These are phyloP conservation scores for Rhizophora mangle DNA, from an alignment of 345 rosid species.

Conservation along the genomic window DNA sequence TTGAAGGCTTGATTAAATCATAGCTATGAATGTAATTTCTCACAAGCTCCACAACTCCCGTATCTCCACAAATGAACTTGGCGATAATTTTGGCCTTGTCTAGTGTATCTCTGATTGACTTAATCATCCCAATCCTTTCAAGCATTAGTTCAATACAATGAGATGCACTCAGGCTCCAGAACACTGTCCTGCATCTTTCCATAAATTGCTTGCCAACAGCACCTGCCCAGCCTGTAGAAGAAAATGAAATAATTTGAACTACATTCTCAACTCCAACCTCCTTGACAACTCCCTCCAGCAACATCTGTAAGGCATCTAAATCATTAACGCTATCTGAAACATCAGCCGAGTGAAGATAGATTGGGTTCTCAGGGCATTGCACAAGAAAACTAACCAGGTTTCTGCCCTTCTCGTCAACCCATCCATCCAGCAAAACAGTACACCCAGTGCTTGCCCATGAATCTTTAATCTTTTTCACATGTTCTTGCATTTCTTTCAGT, in stretches of 20 bases:
- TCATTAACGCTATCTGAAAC: conserved; percentile 28
- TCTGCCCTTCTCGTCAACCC: conserved; percentile 48
- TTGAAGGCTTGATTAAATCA: conserved; percentile 37
- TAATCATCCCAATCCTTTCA: conserved; percentile 30
- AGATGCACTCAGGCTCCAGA: conserved; percentile 59
- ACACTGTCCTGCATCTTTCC: conserved; percentile 26
- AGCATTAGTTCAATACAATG: conserved; percentile 61
- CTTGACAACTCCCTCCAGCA: conserved; percentile 40
- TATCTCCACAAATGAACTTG: conserved; percentile 35
- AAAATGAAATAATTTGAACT: conserved; percentile 49
- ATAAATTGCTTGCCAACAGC: conserved; percentile 37
- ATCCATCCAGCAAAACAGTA: conserved; percentile 63
- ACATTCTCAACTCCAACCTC: conserved; percentile 51
- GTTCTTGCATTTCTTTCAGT: conserved; percentile 36
- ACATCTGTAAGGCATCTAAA: conserved; percentile 24
- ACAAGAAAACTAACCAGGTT: conserved; percentile 48
- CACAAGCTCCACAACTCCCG: conserved; percentile 24
- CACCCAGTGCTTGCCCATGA: conserved; percentile 63
- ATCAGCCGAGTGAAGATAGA: conserved; percentile 48
- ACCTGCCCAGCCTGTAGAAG: conserved; percentile 53
- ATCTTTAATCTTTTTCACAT: conserved; percentile 37
- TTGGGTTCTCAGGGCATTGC: conserved; percentile 49
- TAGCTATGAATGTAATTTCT: conserved; percentile 22
- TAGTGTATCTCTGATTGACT: conserved; percentile 22
- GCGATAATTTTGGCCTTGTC: conserved; percentile 38